These are phyloP conservation scores for Coleophoma eucalyptorum DNA, from an alignment of 2,329 filamentous ascomycete genomes.

Conservation along the genomic window DNA sequence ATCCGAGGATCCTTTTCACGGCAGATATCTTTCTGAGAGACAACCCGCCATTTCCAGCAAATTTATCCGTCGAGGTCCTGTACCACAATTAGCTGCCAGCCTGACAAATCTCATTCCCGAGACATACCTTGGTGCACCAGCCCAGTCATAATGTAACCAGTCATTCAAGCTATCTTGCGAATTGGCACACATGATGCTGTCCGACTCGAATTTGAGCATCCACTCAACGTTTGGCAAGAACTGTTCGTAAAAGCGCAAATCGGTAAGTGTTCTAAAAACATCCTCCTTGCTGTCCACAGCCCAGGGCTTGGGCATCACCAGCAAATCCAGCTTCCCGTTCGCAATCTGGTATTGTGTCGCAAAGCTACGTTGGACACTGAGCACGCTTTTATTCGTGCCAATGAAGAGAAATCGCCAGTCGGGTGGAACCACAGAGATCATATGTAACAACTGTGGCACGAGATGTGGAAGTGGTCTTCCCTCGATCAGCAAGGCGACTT, in stretches of 20 bases:
- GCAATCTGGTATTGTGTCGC: slow-evolving; percentile 45
- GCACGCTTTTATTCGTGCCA: slow-evolving; percentile 43
- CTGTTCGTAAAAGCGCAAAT: slow-evolving; percentile 48
- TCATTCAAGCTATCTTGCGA: slow-evolving; percentile 46
- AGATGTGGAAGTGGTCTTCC: slow-evolving; percentile 42
- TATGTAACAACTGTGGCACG: slow-evolving; percentile 46
- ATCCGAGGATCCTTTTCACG: slow-evolving; percentile 43
- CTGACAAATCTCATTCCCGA: neutral
- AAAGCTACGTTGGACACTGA: slow-evolving; percentile 39
- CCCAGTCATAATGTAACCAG: slow-evolving; percentile 52
- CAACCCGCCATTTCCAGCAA: slow-evolving; percentile 50
- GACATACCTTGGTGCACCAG: slow-evolving; percentile 44
- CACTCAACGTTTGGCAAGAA: slow-evolving; percentile 47
- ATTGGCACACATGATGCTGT: slow-evolving; percentile 53
- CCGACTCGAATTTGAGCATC: slow-evolving; percentile 51
- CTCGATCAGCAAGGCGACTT: slow-evolving; percentile 50
- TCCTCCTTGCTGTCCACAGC: slow-evolving; percentile 40
- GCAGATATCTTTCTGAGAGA: slow-evolving; percentile 48
- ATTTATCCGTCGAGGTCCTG: slow-evolving; percentile 37
- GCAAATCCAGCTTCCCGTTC: slow-evolving; percentile 47
- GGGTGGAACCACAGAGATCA: slow-evolving; percentile 46
- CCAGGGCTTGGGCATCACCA: slow-evolving; percentile 44
- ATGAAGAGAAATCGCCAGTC: slow-evolving; percentile 53
- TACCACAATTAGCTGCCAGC: neutral
- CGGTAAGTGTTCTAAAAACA: slow-evolving; percentile 44